phyloP scores from a whole-genome alignment of 805 yeast species.

The Candida corydali region DNA sequence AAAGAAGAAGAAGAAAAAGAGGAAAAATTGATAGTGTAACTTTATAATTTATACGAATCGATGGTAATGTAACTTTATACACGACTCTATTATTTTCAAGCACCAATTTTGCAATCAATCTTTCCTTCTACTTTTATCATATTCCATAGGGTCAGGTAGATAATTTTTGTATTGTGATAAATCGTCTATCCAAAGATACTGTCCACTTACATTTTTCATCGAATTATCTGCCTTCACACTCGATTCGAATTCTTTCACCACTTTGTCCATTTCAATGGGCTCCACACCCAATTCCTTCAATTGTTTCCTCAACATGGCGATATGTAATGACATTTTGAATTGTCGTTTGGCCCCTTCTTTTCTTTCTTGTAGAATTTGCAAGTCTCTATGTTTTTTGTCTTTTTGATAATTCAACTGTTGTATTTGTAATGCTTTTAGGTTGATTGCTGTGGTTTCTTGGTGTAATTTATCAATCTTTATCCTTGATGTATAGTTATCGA shows the following conservation, averaged over 20 bases:
- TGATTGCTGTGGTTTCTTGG: constrained; percentile 33
- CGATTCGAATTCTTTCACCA: constrained; percentile 49
- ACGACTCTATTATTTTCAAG: neutral
- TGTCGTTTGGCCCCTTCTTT: constrained; percentile 44
- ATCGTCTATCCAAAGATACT: constrained; percentile 58
- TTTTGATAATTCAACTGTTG: constrained; percentile 48
- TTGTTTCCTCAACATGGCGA: constrained; percentile 62
- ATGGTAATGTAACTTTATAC: too few relatives aligned
- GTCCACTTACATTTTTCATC: constrained; percentile 51
- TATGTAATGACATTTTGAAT: constrained; percentile 61
- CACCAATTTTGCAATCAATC: neutral
- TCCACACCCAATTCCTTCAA: constrained; percentile 50
- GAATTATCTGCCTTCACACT: constrained; percentile 57
- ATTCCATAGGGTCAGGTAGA: constrained; percentile 60
- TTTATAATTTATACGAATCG: too few relatives aligned
- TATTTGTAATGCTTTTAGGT: constrained; percentile 33
- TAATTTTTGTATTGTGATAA: constrained; percentile 44
- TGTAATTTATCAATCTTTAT: constrained; percentile 31
- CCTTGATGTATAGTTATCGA: constrained; percentile 47
- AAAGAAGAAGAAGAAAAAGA: constrained; percentile 20
- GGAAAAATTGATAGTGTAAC: constrained; percentile 2
- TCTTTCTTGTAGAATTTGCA: constrained; percentile 50
- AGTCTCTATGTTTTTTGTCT: constrained; percentile 48
- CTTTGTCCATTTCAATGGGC: constrained; percentile 55
- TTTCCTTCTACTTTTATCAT: constrained; percentile 33